Evolutionary conservation across 805 yeast species (phyloP).

Genomic region (Candida vaughaniae): DNA sequence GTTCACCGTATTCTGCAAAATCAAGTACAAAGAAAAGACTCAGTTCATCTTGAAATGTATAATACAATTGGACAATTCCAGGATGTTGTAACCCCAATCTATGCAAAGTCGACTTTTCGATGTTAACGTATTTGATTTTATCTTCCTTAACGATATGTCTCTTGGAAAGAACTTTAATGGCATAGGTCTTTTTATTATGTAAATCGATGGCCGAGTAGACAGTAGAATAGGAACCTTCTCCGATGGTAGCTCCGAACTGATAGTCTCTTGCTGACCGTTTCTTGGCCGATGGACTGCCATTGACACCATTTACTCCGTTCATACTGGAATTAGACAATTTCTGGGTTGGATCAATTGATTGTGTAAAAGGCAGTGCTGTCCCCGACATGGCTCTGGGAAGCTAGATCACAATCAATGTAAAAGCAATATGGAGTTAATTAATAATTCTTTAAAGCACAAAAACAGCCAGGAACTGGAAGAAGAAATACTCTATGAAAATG

Average conservation of each 20-base stretch:
- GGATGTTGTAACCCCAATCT: slow-evolving; percentile 85
- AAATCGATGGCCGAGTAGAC: slow-evolving; percentile 84
- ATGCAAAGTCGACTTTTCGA: slow-evolving; percentile 88
- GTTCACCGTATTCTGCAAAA: slow-evolving; percentile 93
- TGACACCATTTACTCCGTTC: neutral
- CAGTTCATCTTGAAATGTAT: slow-evolving; percentile 90
- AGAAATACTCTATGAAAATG: too few species aligned
- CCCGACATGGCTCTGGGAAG: slow-evolving; percentile 6
- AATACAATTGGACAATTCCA: slow-evolving; percentile 87
- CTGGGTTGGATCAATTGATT: neutral
- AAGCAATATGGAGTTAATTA: too few species aligned
- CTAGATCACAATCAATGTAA: neutral
- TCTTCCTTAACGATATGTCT: slow-evolving; percentile 91
- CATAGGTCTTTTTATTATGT: slow-evolving; percentile 73
- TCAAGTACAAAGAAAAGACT: slow-evolving; percentile 90
- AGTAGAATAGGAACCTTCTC: slow-evolving; percentile 95
- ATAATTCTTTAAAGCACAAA: too few species aligned
- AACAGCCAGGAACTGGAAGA: too few species aligned
- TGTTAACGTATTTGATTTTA: slow-evolving; percentile 92
- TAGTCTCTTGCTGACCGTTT: slow-evolving; percentile 76
- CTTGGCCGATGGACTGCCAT: slow-evolving; percentile 1
- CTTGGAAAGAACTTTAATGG: slow-evolving; percentile 88
- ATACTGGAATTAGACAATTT: neutral
- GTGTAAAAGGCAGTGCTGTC: slow-evolving; percentile 3
- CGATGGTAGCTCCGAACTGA: slow-evolving; percentile 82